Percentiles rank a stretch among this genome's conserved stretches.
Conservation (phyloP, 352 stramenopile species). For the Phytophthora vignae region DNA sequence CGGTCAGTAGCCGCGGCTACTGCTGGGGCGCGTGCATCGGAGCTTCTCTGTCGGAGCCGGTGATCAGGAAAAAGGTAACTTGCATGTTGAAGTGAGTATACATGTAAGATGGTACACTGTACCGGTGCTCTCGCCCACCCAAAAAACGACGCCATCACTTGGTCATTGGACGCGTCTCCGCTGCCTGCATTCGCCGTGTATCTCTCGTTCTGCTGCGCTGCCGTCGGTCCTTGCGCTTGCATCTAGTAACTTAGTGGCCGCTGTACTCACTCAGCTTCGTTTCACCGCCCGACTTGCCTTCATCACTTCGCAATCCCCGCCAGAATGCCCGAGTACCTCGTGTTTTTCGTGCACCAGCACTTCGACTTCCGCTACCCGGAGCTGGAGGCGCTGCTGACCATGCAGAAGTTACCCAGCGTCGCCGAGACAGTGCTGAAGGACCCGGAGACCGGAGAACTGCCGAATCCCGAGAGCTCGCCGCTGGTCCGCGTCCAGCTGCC, state of each 20-base stretch:
- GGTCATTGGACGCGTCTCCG: not conserved
- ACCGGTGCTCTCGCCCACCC: conserved; percentile 23
- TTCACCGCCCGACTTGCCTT: not conserved
- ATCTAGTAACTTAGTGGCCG: not conserved
- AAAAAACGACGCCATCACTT: conserved; percentile 3
- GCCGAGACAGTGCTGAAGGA: conserved; percentile 47
- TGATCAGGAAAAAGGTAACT: not conserved
- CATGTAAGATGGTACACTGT: conserved; percentile 8
- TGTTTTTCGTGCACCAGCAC: conserved; percentile 87
- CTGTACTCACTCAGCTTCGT: not conserved
- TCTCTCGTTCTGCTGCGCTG: no score
- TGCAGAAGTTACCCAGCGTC: conserved; percentile 56
- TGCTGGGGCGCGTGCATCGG: not conserved
- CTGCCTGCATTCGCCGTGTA: no score
- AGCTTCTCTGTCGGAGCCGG: no score
- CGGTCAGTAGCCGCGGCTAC: no score
- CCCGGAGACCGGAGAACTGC: conserved; percentile 37
- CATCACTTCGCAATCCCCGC: not conserved
- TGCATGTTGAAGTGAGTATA: conserved; percentile 15
- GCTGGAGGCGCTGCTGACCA: conserved; percentile 73
- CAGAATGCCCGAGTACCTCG: conserved; percentile 75
- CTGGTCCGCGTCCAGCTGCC: conserved; percentile 72
- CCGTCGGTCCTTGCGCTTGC: not conserved
- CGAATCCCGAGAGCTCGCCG: conserved; percentile 61
- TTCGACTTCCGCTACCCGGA: conserved; percentile 87